Base-by-base conservation (phyloP, 2,329 filamentous ascomycete species). In the Aspergillus eucalypticola region DNA sequence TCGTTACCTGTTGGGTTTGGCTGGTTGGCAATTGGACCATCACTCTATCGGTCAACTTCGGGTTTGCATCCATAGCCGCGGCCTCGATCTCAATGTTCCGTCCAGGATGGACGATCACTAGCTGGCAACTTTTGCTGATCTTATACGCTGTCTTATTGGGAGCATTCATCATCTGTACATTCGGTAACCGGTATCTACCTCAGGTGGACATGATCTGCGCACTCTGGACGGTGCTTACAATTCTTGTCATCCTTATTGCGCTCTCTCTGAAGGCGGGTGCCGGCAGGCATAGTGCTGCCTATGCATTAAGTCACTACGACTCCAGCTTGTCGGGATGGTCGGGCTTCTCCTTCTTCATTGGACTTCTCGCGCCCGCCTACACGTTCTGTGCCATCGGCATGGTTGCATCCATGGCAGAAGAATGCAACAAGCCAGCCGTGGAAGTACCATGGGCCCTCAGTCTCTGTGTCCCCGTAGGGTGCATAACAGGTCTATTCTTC, bases 101-200 rank as follows among this genome's bases (percentile, higher is more conserved):
- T 56, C 82, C 83, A 0, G 78, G 82, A 59, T 86, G 82, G 70
- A 76, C 70, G 0, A 76, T 83, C 49, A 81, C 80, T 46, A 71
- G 79, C 27, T 92, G 88, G 81, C 88, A 92, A 73, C 79, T 90
- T 17, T 86, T 90, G 60, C 78, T 92, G 21, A 86, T 91, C 64
- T 91, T 92, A 77, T 83, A 90, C 66, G 88, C 78, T 52, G 81
- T 91, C 64, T 90, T 87, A 19, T 67, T 91, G 1, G 66, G 87
- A 19, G 87, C 85, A 62, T 86, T 91, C 64, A 69, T 84, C 49
- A 84, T 91, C 56, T 91, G 88, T 63, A 80, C 85, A 1, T 82
- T 90, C 39, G 86, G 85, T 48, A 91, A 92, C 73, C 82, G 79
- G 29, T 89, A 84, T 75, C 80, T 92, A 38, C 89, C 88, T 0